phyloP scores from a whole-genome alignment of 2,329 filamentous ascomycete species.

The Fusarium albidum region DNA sequence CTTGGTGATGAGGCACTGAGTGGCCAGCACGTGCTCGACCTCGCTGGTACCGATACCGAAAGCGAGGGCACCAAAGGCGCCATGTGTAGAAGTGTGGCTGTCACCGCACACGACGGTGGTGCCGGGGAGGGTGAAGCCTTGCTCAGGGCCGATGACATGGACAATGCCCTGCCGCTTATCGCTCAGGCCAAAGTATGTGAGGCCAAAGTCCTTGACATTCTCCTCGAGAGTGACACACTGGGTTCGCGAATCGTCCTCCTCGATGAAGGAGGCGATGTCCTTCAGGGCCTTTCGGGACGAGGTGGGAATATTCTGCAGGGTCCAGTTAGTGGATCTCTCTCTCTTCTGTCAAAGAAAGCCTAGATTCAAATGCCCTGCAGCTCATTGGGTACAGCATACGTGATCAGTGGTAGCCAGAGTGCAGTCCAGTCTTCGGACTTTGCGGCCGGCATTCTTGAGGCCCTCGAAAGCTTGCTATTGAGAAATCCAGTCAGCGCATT shows the following conservation, averaged over 20 bases:
- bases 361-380: neutral
- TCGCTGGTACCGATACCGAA: conserved; percentile 98
- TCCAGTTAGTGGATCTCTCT: conserved; percentile 27
- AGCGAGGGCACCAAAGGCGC: conserved; percentile 92
- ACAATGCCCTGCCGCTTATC: conserved; percentile 98
- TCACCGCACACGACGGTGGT: conserved; percentile 98
- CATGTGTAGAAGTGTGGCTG: conserved; percentile 97
- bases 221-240: conserved; percentile 97
- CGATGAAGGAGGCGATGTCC: conserved; percentile 91
- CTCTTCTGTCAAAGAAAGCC: neutral
- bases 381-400: conserved; percentile 63
- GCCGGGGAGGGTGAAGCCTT: conserved; percentile 96
- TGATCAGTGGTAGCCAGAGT: conserved; percentile 97
- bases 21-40: conserved; percentile 97
- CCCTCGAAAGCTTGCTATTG: conserved; percentile 94
- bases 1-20: conserved; percentile 93
- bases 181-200: conserved; percentile 96
- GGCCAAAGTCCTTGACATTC: conserved; percentile 94
- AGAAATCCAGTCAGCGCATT: conserved; percentile 26
- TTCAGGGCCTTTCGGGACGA: conserved; percentile 91
- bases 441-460: conserved; percentile 85
- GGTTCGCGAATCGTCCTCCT: conserved; percentile 90
- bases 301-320: conserved; percentile 85
- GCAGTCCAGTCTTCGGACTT: conserved; percentile 93
- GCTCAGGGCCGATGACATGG: conserved; percentile 97